Base-by-base conservation (phyloP, 2,329 filamentous ascomycete genomes). In the Penicillium sp. region DNA sequence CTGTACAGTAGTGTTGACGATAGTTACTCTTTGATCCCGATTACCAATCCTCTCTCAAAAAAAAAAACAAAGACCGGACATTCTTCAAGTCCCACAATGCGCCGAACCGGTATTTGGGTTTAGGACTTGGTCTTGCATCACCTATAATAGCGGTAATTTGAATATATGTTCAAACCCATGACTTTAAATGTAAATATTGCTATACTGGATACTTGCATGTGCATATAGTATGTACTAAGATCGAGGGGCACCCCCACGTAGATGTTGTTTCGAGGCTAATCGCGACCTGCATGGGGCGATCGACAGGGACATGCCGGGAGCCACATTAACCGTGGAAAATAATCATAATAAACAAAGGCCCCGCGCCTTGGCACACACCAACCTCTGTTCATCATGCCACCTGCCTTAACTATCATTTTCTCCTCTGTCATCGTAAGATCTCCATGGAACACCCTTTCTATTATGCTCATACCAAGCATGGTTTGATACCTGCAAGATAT, bases 231-330 rank as follows among this genome's bases (percentile, higher is more conserved):
- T 19, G 29, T 6, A 13, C 39, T 13, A 3, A 4, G 11, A 23
- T 42, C 19, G 39, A 42, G 39, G 39, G 39, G 39, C 4, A 42
- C 39, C 39, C 39, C 39, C 19, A 42, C 39, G 39, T 42, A 42
- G 39, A 23, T 14, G 39, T 42, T 54, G 29, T 45, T 31, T 26
- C 29, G 39, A 29, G 37, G 35, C 47, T 44, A 46, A 56, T 56
- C 21, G 13, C 31, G 47, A 44, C 31, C 16, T 50, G 54, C 59
- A 59, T 56, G 51, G 58, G 56, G 51, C 57, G 63, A 66, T 64
- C 63, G 62, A 58, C 63, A 64, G 63, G 60, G 57, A 63, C 59
- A 45, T 61, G 58, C 54, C 49, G 39, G 39, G 27, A n/a, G 50
- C 50, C 16, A 50, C 37, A 25, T 42, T 37, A 50, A 42, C 39